Evolutionary conservation across 148 eudicot genomes (phyloP).

Genomic region (Amaranthus cruentus): DNA sequence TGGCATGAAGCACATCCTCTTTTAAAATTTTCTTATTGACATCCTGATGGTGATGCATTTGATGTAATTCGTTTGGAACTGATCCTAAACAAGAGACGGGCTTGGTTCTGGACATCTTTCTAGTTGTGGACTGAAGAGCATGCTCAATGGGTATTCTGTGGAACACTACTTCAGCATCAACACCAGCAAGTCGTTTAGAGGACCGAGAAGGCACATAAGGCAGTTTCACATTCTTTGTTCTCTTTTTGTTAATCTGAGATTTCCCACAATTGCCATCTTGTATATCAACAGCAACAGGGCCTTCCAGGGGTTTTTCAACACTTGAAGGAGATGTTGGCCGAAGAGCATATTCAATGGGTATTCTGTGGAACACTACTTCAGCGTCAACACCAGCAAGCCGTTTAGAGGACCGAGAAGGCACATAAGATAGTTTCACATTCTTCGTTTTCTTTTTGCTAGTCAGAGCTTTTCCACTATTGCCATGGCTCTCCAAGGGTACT

Average conservation of each 20-base stretch:
- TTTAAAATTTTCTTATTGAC: neutral
- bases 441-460: constrained; percentile 31
- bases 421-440: constrained; percentile 19
- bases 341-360: constrained; percentile 28
- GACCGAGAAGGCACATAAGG: constrained; percentile 32
- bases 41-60: neutral
- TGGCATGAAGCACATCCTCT: constrained; percentile 32
- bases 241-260: constrained; percentile 30
- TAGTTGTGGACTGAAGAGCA: constrained; percentile 32
- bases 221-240: constrained; percentile 28
- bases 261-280: constrained; percentile 18
- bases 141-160: constrained; percentile 29
- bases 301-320: constrained; percentile 12
- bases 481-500: constrained; percentile 6
- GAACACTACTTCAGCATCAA: constrained; percentile 23
- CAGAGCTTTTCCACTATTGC: constrained; percentile 19
- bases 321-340: constrained; percentile 25
- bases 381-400: constrained; percentile 41
- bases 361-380: constrained; percentile 20
- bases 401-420: constrained; percentile 49
- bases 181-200: constrained; percentile 56
- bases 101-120: constrained; percentile 17
- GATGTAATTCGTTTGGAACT: constrained; percentile 8
- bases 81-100: constrained; percentile 6
- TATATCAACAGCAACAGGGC: constrained; percentile 14